Conservation (phyloP, 306 rosid genomes). For the Cucumis melo region DNA sequence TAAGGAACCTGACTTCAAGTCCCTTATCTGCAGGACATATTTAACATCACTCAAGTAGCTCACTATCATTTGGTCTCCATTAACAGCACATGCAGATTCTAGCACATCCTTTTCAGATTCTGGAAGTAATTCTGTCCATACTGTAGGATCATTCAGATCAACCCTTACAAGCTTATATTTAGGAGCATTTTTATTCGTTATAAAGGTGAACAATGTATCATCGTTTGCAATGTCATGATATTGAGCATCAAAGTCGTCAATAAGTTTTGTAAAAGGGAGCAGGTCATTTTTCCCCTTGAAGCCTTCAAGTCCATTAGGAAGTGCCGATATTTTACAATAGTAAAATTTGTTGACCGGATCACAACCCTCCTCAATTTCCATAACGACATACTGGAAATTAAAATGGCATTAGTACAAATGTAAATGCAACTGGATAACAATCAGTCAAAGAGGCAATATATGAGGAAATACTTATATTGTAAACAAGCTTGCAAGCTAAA, state of each 20-base stretch:
- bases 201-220: constrained; percentile 58
- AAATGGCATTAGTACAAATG: not conserved
- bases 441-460: not conserved
- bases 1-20: constrained; percentile 70
- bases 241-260: constrained; percentile 63
- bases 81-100: constrained; percentile 60
- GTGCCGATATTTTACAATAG: constrained; percentile 59
- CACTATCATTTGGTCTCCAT: constrained; percentile 62
- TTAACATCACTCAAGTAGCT: constrained; percentile 89
- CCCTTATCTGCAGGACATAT: constrained; percentile 71
- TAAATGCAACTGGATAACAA: not conserved
- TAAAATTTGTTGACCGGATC: constrained; percentile 86
- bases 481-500: not conserved
- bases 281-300: constrained; percentile 39
- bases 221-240: constrained; percentile 67
- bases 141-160: constrained; percentile 63
- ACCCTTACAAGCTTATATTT: constrained; percentile 71
- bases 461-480: not conserved
- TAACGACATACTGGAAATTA: constrained; percentile 48
- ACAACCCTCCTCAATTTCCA: constrained; percentile 54
- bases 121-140: constrained; percentile 57
- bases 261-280: constrained; percentile 59
- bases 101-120: constrained; percentile 81
- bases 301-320: constrained; percentile 62
- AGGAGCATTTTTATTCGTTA: constrained; percentile 87